These are phyloP conservation scores for Davidsoniella eucalypti DNA, from an alignment of 2,329 filamentous ascomycete species.

Conservation along the genomic window DNA sequence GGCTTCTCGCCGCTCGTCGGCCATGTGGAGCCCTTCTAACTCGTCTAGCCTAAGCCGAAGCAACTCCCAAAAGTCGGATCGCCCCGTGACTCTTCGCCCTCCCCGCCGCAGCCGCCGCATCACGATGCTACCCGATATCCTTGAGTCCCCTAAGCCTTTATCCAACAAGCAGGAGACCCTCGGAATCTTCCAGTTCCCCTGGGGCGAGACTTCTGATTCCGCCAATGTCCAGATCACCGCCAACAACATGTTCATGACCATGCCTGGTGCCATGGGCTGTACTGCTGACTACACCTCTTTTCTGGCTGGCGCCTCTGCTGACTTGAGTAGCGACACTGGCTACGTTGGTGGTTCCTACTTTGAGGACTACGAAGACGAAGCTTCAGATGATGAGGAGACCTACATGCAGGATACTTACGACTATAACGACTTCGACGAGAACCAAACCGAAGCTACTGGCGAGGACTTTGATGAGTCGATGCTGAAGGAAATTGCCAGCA, in stretches of 20 bases:
- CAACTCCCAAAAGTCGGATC: conserved; percentile 19
- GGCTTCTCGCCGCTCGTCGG: conserved; percentile 13
- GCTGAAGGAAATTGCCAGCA: conserved; percentile 46
- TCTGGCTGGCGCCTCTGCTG: conserved; percentile 18
- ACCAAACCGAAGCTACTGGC: conserved; percentile 24
- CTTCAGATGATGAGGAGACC: conserved; percentile 23
- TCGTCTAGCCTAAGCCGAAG: conserved; percentile 3
- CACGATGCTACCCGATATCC: conserved; percentile 45
- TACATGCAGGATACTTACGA: conserved; percentile 19
- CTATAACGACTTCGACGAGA: conserved; percentile 20
- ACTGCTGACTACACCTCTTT: conserved; percentile 18
- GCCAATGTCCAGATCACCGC: conserved; percentile 26
- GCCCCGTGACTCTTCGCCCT: conserved; percentile 35
- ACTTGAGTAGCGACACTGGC: conserved; percentile 24
- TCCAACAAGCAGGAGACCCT: conserved; percentile 41
- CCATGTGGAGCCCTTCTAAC: conserved; percentile 18
- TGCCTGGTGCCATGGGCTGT: conserved; percentile 35
- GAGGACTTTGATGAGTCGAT: conserved; percentile 45
- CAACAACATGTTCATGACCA: conserved; percentile 25
- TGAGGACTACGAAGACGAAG: conserved; percentile 42
- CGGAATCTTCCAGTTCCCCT: conserved; percentile 50
- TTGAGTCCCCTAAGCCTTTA: conserved; percentile 44
- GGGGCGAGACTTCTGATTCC: conserved; percentile 46
- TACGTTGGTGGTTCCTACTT: conserved; percentile 33
- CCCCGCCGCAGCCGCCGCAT: conserved; percentile 38